Base-by-base conservation (phyloP, 495 filamentous ascomycete genomes). In the Neurospora discreta region DNA sequence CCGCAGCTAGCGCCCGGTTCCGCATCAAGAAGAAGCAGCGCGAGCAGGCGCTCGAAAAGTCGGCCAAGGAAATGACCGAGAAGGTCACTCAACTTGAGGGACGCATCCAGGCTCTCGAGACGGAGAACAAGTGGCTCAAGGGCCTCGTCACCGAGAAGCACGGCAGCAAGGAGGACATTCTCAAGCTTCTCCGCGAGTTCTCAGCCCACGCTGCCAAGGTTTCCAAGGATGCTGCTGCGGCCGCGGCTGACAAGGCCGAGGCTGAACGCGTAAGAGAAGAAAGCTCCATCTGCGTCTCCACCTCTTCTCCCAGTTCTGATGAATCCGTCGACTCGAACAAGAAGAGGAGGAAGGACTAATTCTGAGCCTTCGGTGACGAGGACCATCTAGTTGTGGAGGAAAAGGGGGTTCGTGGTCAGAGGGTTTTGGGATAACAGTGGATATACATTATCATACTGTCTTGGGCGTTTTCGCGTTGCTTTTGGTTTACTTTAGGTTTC, bases 11-110 rank as follows among this genome's bases (percentile, higher is more conserved):
- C 68, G 95, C 95, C 26, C 91, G 95, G 70, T 99, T 99, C 88
- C 92, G 95, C 71, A 89, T 97, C 77, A 99, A 99, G 89, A 99
- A 99, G 92, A 99, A 99, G 88, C 93, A 97, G 82, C 92, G 95
- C 70, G 95, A 99, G 84, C 92, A 95, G 79, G 90, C 91, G 3
- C 91, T 99, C 72, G 95, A 98, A 84, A 90, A 90, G 71, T 89
- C 89, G 65, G 91, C 95, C 72, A 95, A 96, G 81, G 95, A 98
- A 75, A 93, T 97, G 79, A 88, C 87, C 9, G 95, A 97, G 42
- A 94, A 94, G 82, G 92, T 96, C 52, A 84, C 83, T 13, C 83
- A 82, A 13, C 87, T 99, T 15, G 95, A 98, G 80, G 86, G 89
- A 69, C 89, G 91, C 52, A 93, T 99, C 68, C 88, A 89, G 70